Base-by-base conservation (phyloP, 139 green algal species). In the Coelastrella sp. region DNA sequence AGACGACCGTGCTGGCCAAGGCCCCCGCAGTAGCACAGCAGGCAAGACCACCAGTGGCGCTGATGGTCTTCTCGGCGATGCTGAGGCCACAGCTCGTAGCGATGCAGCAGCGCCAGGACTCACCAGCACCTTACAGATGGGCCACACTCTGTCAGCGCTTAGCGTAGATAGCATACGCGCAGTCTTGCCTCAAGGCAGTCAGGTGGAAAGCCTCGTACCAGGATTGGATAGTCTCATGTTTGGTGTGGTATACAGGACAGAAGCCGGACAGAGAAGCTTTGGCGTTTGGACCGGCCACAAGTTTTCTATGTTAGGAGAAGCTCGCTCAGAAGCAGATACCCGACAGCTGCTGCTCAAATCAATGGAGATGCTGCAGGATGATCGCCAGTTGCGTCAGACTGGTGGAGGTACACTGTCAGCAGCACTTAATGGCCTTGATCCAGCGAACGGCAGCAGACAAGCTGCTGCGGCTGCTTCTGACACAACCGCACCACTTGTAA, bases 351-450 rank as follows among this genome's bases (percentile, higher is more conserved):
- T 67, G 21, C 9, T 41, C 25, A 45, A 23, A 38, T 45, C 34
- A 13, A 73, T 84, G 59, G n/a, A 72, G 37, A 45, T 84, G 77
- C 57, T 84, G 57, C 57, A 84, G 21, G 77, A 84, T 30, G 77
- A 84, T 13, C 23, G 77, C 37, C 15, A 40, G 19, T 2, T 41
- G 7, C 41, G 63, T 9, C 4, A 21, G 1, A 41, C 76, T 7
- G 57, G 34, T 6, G 48, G 19, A 34, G 25, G 19, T 37, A 37
- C 57, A 62, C 50, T 27, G 50, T n/a, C 48, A 68, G 48, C 48
- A 45, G 74, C 48, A 68, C 50, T 6, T 30, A 25, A 5, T 27
- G 41, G 25, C 1, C 0, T 63, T 43, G 4, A 5, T 53, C 5
- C 43, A 37, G 43, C 53, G 27, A 5, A 19, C n/a, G 41, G 76